A percentile compares a stretch with the other conserved stretches of the same genome.
Conservation (phyloP, 495 filamentous ascomycete species). For the Lasiosphaeriaceae sp. region DNA sequence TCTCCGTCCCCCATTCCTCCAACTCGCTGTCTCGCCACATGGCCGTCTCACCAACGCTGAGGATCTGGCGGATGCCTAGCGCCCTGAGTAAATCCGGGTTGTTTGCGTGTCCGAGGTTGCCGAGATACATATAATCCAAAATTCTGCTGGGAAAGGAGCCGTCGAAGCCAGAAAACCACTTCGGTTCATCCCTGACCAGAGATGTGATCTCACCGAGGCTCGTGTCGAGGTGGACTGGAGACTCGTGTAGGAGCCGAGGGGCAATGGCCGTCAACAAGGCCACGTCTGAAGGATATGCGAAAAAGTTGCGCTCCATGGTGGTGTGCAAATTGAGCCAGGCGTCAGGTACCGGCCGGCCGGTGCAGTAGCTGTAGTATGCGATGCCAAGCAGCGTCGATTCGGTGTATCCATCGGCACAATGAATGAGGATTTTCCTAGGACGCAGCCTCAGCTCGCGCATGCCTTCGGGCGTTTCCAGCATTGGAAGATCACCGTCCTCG, state of each 20-base stretch:
- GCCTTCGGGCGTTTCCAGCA: constrained; percentile 21
- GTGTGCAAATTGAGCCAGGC: constrained; percentile 87
- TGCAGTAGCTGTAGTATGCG: constrained; percentile 87
- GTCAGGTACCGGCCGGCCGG: constrained; percentile 71
- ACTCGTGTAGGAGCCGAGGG: constrained; percentile 58
- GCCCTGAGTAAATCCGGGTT: constrained; percentile 77
- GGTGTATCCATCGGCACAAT: constrained; percentile 94
- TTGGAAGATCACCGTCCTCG: constrained; percentile 37
- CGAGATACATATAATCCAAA: constrained; percentile 91
- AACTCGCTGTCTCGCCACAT: constrained; percentile 69
- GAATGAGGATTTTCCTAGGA: constrained; percentile 71
- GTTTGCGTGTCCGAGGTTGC: constrained; percentile 88
- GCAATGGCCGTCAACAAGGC: constrained; percentile 71
- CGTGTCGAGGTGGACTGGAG: constrained; percentile 35
- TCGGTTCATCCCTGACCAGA: constrained; percentile 53
- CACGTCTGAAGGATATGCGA: constrained; percentile 89
- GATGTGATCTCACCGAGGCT: constrained; percentile 41
- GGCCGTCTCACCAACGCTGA: constrained; percentile 90
- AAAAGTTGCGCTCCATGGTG: constrained; percentile 83
- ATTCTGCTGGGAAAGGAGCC: constrained; percentile 87
- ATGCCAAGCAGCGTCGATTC: constrained; percentile 84
- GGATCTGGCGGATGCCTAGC: constrained; percentile 79
- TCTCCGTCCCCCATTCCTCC: constrained; percentile 65
- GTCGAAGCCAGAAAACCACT: constrained; percentile 81
- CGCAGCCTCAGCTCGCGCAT: constrained; percentile 29